Evolutionary conservation across 2,329 filamentous ascomycete species (phyloP), one percentile per base, ranked within the genome.

Genomic region (Gnomoniopsis sp.): DNA sequence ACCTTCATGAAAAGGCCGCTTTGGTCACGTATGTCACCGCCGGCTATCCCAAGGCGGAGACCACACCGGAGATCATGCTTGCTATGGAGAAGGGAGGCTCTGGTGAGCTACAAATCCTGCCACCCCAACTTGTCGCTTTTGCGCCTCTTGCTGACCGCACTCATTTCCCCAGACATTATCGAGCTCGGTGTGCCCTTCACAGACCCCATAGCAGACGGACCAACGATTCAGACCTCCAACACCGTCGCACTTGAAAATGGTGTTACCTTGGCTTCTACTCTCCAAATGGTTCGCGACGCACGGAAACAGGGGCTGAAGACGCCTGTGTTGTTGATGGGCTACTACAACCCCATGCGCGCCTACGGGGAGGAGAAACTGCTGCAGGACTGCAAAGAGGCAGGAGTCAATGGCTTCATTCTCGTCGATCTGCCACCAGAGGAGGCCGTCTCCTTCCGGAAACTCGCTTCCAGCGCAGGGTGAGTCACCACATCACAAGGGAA

Each of bases 151-250:
- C 53, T 53, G n/a, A 55, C 34, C 60, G 55, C 17, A 49, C 52
- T 48, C 49, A 53, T 19, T 49, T 53, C 26, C 21, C 38, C 66
- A 91, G 95, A 99, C 74, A 80, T 99, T 61, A 96, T 99, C 69
- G 95, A 99, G 75, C 86, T 99, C 66, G 95, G 93, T 63, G 87
- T 96, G 58, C 95, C 95, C 54, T 99, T 99, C 78, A 97, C 93
- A 69, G 95, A 99, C 73, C 95, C 95, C 59, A 98, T 98, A 75
- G 95, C 93, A 66, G 95, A 99, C 75, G 95, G 95, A 30, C 95
- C 95, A 38, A 97, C 93, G 4, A 98, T 99, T 66, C 95, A 99
- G 78, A 95, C 87, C 63, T 86, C 95, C 65, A 99, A 99, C 77
- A 97, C 91, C 44, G 86, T 89, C 74, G 93, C 95, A 43, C 86